Percentiles rank a stretch among this genome's conserved stretches.
Evolutionary conservation across 352 stramenopile genomes (phyloP).

Genomic region (Phytophthora pseudosyringae): DNA sequence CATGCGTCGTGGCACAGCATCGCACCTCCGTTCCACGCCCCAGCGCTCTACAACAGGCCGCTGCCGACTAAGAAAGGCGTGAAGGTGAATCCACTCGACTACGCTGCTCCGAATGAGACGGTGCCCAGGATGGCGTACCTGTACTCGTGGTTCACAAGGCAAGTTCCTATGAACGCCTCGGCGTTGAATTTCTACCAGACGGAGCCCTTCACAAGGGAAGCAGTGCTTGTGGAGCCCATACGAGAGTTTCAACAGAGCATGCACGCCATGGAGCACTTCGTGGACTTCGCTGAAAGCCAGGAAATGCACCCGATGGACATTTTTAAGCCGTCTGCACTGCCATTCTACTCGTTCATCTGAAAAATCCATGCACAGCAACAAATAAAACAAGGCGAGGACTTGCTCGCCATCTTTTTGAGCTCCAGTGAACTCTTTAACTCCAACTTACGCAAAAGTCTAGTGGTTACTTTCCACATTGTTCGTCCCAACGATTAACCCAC

Average conservation of each 20-base stretch:
- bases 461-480: no score
- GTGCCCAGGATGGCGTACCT: conserved; percentile 35
- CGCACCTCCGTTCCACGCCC: conserved; percentile 31
- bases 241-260: conserved; percentile 37
- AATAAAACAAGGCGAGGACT: neutral
- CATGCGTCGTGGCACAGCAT: conserved; percentile 45
- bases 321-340: conserved; percentile 39
- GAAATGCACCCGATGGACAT: conserved; percentile 78
- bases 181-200: conserved; percentile 26
- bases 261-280: conserved; percentile 35
- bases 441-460: neutral
- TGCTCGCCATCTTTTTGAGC: neutral
- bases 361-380: neutral
- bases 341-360: conserved; percentile 44
- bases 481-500: no score
- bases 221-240: conserved; percentile 25
- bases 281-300: conserved; percentile 88
- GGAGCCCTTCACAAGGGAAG: conserved; percentile 35
- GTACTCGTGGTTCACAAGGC: conserved; percentile 36
- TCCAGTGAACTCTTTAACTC: neutral
- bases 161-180: conserved; percentile 28
- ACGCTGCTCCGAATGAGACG: conserved; percentile 45
- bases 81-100: conserved; percentile 42
- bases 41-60: conserved; percentile 42
- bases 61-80: conserved; percentile 36